Conservation (phyloP, 2,329 filamentous ascomycete species). For the Penicillium psychrosexuale region DNA sequence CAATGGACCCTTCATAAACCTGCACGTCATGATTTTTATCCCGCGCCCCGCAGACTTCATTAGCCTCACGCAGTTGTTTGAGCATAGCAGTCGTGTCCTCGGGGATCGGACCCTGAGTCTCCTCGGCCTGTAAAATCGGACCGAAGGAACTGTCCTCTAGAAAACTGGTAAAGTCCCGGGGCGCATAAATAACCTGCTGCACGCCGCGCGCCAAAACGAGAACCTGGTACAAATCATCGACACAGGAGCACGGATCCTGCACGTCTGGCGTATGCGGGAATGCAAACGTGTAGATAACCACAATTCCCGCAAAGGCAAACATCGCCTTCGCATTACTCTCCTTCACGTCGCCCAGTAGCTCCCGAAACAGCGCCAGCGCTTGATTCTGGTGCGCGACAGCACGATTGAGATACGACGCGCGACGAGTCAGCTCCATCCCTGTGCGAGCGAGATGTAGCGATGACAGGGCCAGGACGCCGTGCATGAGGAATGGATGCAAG, state of each 20-base stretch:
- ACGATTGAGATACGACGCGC: constrained; percentile 32
- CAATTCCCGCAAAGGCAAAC: constrained; percentile 39
- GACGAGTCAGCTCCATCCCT: constrained; percentile 21
- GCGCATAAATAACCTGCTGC: constrained; percentile 31
- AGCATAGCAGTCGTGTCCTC: constrained; percentile 21
- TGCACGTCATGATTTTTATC: constrained; percentile 25
- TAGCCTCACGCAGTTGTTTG: constrained; percentile 26
- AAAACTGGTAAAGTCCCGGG: constrained; percentile 20
- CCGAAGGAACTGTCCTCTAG: constrained; percentile 28
- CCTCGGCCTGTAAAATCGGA: constrained; percentile 27
- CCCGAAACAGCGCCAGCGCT: constrained; percentile 35
- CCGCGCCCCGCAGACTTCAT: constrained; percentile 20
- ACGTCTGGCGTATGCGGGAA: constrained; percentile 30
- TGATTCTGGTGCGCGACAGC: constrained; percentile 38
- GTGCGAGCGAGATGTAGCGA: constrained; percentile 36
- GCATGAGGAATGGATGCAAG: constrained; percentile 36
- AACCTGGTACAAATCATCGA: constrained; percentile 36
- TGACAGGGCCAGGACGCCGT: constrained; percentile 36
- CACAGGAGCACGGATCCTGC: constrained; percentile 26
- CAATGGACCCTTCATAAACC: constrained; percentile 26
- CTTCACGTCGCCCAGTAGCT: constrained; percentile 32
- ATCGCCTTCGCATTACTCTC: constrained; percentile 40
- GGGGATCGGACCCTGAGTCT: constrained; percentile 20
- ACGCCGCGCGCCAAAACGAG: constrained; percentile 36
- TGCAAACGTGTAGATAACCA: constrained; percentile 40